phyloP scores from a whole-genome alignment of 305 asterid genomes.

The Solanum aculeatissimum region DNA sequence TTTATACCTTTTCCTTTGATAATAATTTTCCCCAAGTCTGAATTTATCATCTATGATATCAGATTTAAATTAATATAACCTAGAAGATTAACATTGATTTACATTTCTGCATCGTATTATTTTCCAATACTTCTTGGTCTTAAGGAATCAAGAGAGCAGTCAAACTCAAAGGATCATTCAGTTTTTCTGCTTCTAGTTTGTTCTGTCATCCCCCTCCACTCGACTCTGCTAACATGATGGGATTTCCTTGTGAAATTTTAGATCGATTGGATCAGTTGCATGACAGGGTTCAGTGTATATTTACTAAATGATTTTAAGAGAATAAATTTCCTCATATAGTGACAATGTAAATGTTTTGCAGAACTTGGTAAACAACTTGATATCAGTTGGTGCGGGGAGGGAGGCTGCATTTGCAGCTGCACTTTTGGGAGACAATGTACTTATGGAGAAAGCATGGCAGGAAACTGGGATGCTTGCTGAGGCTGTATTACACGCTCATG shows the following conservation, averaged over 20 bases:
- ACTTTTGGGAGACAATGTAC: slow-evolving; percentile 86
- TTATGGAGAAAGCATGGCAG: slow-evolving; percentile 97
- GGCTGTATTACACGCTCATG: slow-evolving; percentile 93
- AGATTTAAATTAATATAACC: not conserved
- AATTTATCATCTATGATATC: not conserved
- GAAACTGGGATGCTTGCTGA: slow-evolving; percentile 99
- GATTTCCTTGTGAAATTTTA: not conserved
- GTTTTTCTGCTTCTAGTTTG: not conserved
- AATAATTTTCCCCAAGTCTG: not conserved
- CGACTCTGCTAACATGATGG: not conserved
- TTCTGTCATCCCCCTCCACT: not conserved
- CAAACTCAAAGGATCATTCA: not conserved
- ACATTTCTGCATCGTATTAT: not conserved
- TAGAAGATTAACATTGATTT: not conserved
- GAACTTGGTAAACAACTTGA: slow-evolving; percentile 79
- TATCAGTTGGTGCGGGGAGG: slow-evolving; percentile 83
- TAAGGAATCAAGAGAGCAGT: not conserved
- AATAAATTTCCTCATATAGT: not conserved
- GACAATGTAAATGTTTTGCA: slow-evolving; percentile 20
- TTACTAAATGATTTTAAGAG: not conserved
- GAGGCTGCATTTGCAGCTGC: slow-evolving; percentile 99
- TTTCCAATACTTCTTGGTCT: not conserved
- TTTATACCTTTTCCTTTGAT: not conserved
- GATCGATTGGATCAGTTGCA: not conserved
- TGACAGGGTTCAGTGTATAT: not conserved